These are phyloP conservation scores for Leccinum arenicola DNA, from an alignment of 768 basidiomycete species.

Conservation along the genomic window DNA sequence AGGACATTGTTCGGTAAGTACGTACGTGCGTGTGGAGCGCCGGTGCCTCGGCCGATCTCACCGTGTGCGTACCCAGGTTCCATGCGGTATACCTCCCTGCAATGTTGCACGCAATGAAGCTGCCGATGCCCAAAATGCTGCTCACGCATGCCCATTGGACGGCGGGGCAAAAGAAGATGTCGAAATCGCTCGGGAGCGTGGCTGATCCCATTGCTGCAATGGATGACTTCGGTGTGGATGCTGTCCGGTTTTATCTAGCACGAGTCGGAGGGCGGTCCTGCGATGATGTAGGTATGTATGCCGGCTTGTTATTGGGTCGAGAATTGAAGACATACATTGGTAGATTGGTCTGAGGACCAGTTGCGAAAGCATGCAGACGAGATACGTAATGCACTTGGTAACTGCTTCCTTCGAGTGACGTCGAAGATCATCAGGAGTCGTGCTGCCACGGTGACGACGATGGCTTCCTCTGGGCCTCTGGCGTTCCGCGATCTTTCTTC, in stretches of 20 bases:
- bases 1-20: constrained; percentile 78
- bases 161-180: constrained; percentile 81
- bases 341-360: constrained; percentile 75
- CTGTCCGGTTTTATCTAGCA: constrained; percentile 78
- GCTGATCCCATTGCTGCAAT: constrained; percentile 78
- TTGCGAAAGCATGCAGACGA: constrained; percentile 61
- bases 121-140: constrained; percentile 50
- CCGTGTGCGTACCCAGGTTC: constrained; percentile 45
- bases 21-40: background rate
- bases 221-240: constrained; percentile 65
- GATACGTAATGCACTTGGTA: constrained; percentile 67
- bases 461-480: constrained; percentile 11
- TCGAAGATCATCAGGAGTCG: constrained; percentile 46
- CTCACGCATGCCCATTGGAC: constrained; percentile 87
- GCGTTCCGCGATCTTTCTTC: constrained; percentile 17
- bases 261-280: constrained; percentile 75
- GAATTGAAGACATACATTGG: background rate
- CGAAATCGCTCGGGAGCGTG: constrained; percentile 84
- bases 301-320: background rate
- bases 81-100: constrained; percentile 89
- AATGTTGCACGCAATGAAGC: constrained; percentile 68
- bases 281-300: constrained; percentile 66
- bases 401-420: constrained; percentile 68
- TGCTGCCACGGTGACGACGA: background rate
- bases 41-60: background rate